These are phyloP conservation scores for Fusarium sp. DNA, from an alignment of 2,329 filamentous ascomycete genomes.

Conservation along the genomic window DNA sequence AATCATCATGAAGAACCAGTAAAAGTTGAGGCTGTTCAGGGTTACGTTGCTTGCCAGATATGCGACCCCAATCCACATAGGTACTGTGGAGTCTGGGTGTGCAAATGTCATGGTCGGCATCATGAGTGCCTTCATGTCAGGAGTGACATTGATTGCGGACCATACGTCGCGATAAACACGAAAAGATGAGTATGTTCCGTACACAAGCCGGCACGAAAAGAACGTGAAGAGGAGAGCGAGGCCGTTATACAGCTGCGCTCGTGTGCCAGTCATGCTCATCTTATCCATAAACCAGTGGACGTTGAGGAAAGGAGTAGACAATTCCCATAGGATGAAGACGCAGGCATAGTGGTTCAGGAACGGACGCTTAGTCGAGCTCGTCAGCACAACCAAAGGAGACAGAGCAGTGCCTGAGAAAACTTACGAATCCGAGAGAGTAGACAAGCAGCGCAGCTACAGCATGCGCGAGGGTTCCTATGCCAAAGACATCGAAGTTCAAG, in stretches of 20 bases:
- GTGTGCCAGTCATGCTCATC: slow-evolving; percentile 81
- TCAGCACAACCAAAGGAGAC: background rate
- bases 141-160: slow-evolving; percentile 60
- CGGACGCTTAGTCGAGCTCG: slow-evolving; percentile 69
- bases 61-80: slow-evolving; percentile 75
- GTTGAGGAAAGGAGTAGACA: slow-evolving; percentile 87
- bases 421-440: slow-evolving; percentile 83
- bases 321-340: slow-evolving; percentile 88
- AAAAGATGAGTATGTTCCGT: slow-evolving; percentile 79
- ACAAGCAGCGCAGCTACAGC: slow-evolving; percentile 80
- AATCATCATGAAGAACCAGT: slow-evolving; percentile 92
- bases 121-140: slow-evolving; percentile 48
- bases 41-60: slow-evolving; percentile 79
- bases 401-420: slow-evolving; percentile 52
- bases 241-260: slow-evolving; percentile 82
- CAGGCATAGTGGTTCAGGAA: slow-evolving; percentile 87
- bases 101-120: slow-evolving; percentile 59
- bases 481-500: slow-evolving; percentile 78
- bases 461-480: slow-evolving; percentile 81
- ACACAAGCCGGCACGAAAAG: slow-evolving; percentile 81
- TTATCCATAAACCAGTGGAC: slow-evolving; percentile 96
- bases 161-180: slow-evolving; percentile 79
- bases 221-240: slow-evolving; percentile 79
- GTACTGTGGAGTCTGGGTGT: slow-evolving; percentile 65
- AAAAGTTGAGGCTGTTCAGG: slow-evolving; percentile 82